Percentiles rank a stretch among this genome's conserved stretches.
Conservation (phyloP, 768 basidiomycete species). For the Tubosaeta brunneosetosa region DNA sequence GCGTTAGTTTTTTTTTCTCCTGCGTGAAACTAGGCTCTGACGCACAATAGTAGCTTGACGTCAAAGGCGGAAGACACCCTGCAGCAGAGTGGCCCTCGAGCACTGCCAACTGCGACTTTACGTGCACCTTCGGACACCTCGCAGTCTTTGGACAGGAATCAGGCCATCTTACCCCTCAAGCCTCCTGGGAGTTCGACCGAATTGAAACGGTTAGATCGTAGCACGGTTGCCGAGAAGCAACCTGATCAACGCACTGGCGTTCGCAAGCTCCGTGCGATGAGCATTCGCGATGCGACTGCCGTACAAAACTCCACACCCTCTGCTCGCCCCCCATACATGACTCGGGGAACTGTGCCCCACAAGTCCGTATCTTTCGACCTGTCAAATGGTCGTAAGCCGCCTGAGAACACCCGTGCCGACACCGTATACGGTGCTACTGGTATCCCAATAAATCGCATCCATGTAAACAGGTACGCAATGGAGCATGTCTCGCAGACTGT, state of each 20-base stretch:
- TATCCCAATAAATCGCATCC: background rate
- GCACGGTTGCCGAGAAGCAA: background rate
- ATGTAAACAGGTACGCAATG: background rate
- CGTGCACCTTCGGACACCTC: background rate
- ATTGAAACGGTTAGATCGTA: background rate
- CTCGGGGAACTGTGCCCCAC: background rate
- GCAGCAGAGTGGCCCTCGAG: background rate
- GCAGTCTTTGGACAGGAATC: background rate
- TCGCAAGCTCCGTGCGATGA: too few relatives aligned
- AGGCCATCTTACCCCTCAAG: background rate
- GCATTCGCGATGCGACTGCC: background rate
- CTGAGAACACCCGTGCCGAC: background rate
- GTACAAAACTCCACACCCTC: background rate
- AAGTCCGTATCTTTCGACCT: background rate
- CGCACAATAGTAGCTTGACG: background rate
- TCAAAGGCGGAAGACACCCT: background rate
- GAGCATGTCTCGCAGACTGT: background rate
- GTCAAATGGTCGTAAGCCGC: background rate
- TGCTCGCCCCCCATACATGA: background rate
- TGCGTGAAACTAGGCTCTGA: background rate
- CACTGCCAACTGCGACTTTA: background rate
- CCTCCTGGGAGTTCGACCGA: background rate
- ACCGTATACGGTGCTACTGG: background rate
- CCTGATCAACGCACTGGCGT: background rate
- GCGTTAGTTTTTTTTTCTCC: conserved; percentile 2